Conservation (phyloP, 2,329 filamentous ascomycete species). For the Clarireedia monteithiana region DNA sequence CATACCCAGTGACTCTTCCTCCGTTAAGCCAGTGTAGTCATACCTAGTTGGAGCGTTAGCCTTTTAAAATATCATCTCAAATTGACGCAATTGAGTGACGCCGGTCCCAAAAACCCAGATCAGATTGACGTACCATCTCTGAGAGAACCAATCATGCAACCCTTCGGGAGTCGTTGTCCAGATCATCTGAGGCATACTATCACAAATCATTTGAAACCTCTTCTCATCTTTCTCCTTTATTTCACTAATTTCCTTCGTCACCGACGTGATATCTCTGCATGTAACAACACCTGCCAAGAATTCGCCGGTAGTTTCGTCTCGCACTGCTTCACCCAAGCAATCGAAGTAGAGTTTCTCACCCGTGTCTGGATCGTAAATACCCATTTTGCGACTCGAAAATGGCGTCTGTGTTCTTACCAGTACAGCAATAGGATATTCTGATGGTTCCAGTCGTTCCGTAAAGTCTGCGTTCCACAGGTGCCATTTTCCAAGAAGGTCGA, state of each 20-base stretch:
- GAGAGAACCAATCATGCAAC: constrained; percentile 64
- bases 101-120: too few relatives aligned
- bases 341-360: constrained; percentile 54
- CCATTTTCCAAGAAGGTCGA: constrained; percentile 53
- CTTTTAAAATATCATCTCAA: too few relatives aligned
- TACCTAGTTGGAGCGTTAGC: constrained; percentile 34
- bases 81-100: too few relatives aligned
- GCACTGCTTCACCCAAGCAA: constrained; percentile 57
- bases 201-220: constrained; percentile 68
- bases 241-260: constrained; percentile 59
- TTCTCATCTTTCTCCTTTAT: constrained; percentile 66
- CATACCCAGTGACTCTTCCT: constrained; percentile 52
- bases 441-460: constrained; percentile 43
- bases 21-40: constrained; percentile 62
- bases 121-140: constrained; percentile 45
- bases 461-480: constrained; percentile 61
- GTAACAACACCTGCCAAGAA: constrained; percentile 63
- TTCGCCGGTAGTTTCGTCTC: constrained; percentile 59
- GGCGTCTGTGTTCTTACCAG: constrained; percentile 54
- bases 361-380: constrained; percentile 49
- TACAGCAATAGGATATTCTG: constrained; percentile 60
- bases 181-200: constrained; percentile 63
- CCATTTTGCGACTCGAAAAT: constrained; percentile 53
- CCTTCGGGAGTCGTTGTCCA: constrained; percentile 67
- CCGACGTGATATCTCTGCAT: constrained; percentile 57